These are phyloP conservation scores for Acer negundo DNA, from an alignment of 345 rosid genomes.

Conservation along the genomic window DNA sequence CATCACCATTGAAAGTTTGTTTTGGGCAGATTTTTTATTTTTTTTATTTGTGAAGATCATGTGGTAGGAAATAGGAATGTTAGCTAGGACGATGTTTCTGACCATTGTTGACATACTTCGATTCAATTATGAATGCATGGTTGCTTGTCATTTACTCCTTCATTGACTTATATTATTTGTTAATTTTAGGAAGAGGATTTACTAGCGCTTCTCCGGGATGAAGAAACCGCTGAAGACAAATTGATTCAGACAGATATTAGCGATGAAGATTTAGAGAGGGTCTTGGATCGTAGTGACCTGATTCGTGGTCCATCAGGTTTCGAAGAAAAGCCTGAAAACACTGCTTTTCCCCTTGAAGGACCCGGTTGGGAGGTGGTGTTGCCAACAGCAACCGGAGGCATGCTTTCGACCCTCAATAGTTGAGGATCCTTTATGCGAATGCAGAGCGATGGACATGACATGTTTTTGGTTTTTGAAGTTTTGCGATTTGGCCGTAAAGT, in stretches of 20 bases:
- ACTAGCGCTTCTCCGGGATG: conserved; percentile 64
- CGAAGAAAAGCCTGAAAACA: conserved; percentile 23
- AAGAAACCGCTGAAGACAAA: conserved; percentile 91
- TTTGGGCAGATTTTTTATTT: no score
- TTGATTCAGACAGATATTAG: conserved; percentile 82
- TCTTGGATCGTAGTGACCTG: conserved; percentile 82
- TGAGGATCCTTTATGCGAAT: conserved; percentile 18
- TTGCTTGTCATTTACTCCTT: neutral
- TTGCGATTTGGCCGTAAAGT: neutral
- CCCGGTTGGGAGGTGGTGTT: conserved; percentile 99
- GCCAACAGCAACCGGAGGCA: conserved; percentile 65
- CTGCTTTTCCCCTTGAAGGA: conserved; percentile 63
- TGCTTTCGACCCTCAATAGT: conserved; percentile 82
- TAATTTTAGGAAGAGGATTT: conserved; percentile 75
- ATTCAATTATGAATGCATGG: neutral
- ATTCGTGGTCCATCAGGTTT: conserved; percentile 28
- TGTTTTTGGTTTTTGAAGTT: neutral
- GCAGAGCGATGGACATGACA: no score
- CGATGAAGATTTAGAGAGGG: conserved; percentile 68
- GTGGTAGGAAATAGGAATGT: neutral
- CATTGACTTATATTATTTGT: no score
- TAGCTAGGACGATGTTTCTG: neutral
- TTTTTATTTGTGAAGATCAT: neutral
- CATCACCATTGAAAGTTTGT: no score
- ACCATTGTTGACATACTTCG: neutral